These are phyloP conservation scores for Anthostomella pinea DNA, from an alignment of 2,329 filamentous ascomycete species.

Conservation along the genomic window DNA sequence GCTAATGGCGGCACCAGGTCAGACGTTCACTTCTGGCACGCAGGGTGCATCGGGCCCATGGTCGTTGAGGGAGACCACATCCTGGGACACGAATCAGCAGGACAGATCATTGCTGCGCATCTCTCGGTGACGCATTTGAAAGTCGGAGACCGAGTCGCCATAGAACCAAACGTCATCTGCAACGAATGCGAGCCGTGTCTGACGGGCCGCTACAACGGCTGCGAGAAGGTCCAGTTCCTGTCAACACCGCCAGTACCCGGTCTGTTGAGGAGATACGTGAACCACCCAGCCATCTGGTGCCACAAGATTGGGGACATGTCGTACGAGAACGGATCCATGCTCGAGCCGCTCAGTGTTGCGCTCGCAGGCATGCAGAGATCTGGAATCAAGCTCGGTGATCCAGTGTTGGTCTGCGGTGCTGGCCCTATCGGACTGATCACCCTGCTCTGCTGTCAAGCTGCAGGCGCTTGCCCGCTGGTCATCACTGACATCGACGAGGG, in stretches of 20 bases:
- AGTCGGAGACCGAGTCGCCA: constrained; percentile 84
- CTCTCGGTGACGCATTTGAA: constrained; percentile 75
- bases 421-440: constrained; percentile 93
- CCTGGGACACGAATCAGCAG: constrained; percentile 90
- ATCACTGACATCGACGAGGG: constrained; percentile 94
- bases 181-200: constrained; percentile 85
- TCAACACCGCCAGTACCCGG: constrained; percentile 89
- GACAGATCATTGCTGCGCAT: constrained; percentile 77
- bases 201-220: constrained; percentile 93
- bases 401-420: constrained; percentile 85
- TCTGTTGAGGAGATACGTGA: constrained; percentile 86
- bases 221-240: constrained; percentile 79
- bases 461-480: constrained; percentile 85
- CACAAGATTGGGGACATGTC: constrained; percentile 93
- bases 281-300: constrained; percentile 92
- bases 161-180: constrained; percentile 95
- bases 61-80: constrained; percentile 86
- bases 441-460: constrained; percentile 77
- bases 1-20: constrained; percentile 53
- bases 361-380: constrained; percentile 85
- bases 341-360: constrained; percentile 88
- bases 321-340: constrained; percentile 84
- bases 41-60: constrained; percentile 94
- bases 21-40: constrained; percentile 97
- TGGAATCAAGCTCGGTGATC: constrained; percentile 77